Evolutionary conservation across 139 green algal species (phyloP).

Genomic region (Desmodesmus armatus): DNA sequence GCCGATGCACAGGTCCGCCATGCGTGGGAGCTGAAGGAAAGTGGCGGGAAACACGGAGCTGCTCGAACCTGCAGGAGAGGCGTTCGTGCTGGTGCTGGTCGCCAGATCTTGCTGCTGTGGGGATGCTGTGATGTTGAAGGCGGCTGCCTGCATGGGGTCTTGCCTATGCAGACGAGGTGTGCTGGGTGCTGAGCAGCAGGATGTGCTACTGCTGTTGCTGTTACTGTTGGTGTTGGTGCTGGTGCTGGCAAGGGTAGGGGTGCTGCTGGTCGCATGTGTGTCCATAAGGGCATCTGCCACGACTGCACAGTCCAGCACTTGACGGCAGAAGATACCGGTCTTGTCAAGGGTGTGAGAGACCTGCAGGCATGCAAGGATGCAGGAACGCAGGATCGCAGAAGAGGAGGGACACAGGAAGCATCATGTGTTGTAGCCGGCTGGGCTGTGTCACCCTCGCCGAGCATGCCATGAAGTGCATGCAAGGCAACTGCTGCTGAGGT

Average conservation of each 20-base stretch:
- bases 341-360: conserved; percentile 27
- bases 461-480: not conserved
- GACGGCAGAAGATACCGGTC: conserved; percentile 35
- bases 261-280: not conserved
- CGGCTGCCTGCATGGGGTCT: not conserved
- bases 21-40: not conserved
- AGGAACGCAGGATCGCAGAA: not conserved
- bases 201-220: not conserved
- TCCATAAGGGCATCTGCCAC: conserved; percentile 36
- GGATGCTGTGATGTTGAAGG: conserved; percentile 25
- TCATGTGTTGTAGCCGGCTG: not conserved
- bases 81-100: not conserved
- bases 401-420: not conserved
- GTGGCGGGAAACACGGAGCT: not conserved
- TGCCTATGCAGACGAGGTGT: conserved; percentile 12
- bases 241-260: not conserved
- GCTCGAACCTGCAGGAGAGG: not conserved
- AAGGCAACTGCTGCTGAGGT: too few species aligned
- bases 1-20: not conserved
- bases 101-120: not conserved
- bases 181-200: not conserved
- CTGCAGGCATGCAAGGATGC: not conserved
- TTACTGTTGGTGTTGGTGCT: not conserved
- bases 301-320: conserved; percentile 33
- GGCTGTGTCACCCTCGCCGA: not conserved